These are phyloP conservation scores for Vigna radiata DNA, from an alignment of 306 rosid genomes.

Conservation along the genomic window DNA sequence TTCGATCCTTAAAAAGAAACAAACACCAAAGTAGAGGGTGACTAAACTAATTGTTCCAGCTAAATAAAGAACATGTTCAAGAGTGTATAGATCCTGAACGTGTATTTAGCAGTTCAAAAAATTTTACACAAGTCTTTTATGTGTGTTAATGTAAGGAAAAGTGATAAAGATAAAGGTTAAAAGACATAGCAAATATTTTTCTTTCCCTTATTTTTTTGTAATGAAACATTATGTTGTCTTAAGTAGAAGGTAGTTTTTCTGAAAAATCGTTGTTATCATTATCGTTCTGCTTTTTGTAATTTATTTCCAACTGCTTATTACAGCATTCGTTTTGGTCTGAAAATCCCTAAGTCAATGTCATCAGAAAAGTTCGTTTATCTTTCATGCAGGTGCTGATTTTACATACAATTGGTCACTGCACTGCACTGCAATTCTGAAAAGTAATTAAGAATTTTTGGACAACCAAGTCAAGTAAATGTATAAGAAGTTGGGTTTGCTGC, in stretches of 20 bases:
- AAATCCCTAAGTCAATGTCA: too few species aligned
- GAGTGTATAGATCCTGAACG: not conserved
- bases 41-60: not conserved
- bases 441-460: constrained; percentile 10
- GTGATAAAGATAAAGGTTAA: too few species aligned
- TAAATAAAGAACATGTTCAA: not conserved
- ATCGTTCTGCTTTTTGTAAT: not conserved
- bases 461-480: not conserved
- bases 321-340: too few species aligned
- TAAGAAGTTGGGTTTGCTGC: constrained; percentile 16
- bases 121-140: not conserved
- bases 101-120: not conserved
- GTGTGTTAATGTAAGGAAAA: too few species aligned
- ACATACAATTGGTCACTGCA: not conserved
- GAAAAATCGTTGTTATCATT: not conserved
- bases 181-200: not conserved
- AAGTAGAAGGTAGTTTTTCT: not conserved
- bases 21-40: not conserved
- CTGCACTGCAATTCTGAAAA: not conserved
- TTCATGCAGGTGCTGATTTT: too few species aligned
- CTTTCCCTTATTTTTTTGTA: not conserved
- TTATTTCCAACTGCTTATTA: not conserved
- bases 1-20: not conserved
- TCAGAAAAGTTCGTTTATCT: too few species aligned
- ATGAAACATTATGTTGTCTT: not conserved